Percentiles rank a stretch among this genome's conserved stretches.
Evolutionary conservation across 2,329 filamentous ascomycete genomes (phyloP).

Genomic region (Penicillium hesseltinei): DNA sequence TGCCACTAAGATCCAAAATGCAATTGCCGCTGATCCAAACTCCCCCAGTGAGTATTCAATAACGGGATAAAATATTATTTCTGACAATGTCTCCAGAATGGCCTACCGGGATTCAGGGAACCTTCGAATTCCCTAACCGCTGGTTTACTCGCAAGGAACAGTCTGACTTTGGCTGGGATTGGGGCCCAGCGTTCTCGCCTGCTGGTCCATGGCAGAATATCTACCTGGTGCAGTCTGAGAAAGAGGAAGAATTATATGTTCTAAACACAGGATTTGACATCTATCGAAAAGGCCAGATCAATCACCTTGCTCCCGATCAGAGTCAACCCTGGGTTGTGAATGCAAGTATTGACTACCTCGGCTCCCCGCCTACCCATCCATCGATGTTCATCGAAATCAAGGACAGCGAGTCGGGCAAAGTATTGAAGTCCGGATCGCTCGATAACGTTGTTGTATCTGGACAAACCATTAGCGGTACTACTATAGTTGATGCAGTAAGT

Average conservation of each 20-base stretch:
- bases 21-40: slow-evolving; percentile 51
- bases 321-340: slow-evolving; percentile 59
- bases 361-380: slow-evolving; percentile 45
- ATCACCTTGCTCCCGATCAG: slow-evolving; percentile 59
- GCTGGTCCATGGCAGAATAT: slow-evolving; percentile 63
- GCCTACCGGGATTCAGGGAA: slow-evolving; percentile 49
- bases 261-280: slow-evolving; percentile 59
- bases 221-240: slow-evolving; percentile 53
- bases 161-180: slow-evolving; percentile 65
- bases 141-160: slow-evolving; percentile 62
- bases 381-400: slow-evolving; percentile 49
- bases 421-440: slow-evolving; percentile 41
- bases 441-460: slow-evolving; percentile 42
- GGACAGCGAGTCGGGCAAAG: slow-evolving; percentile 41
- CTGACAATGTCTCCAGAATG: slow-evolving; percentile 40
- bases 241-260: slow-evolving; percentile 45
- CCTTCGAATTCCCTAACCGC: slow-evolving; percentile 54
- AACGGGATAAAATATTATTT: neutral
- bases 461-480: slow-evolving; percentile 51
- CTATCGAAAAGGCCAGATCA: slow-evolving; percentile 58
- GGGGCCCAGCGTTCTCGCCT: slow-evolving; percentile 61
- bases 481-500: slow-evolving; percentile 39
- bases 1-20: slow-evolving; percentile 53
- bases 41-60: slow-evolving; percentile 41
- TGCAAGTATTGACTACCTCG: slow-evolving; percentile 59